Conservation (phyloP, 2,329 filamentous ascomycete species). For the Ceratocystis albifundus region DNA sequence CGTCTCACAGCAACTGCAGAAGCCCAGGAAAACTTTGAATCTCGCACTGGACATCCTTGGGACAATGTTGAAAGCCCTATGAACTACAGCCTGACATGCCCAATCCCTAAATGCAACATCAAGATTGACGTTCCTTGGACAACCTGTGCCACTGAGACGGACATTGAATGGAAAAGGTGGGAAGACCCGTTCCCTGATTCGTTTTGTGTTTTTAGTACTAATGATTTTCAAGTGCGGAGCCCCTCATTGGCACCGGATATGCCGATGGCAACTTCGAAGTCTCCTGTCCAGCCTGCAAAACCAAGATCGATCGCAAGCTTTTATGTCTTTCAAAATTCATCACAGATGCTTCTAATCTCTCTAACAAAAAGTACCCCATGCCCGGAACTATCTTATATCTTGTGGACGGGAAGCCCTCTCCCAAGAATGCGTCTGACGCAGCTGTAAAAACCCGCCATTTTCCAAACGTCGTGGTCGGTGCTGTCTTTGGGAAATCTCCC, state of each 20-base stretch:
- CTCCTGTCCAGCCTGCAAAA: conserved; percentile 42
- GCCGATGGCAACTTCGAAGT: conserved; percentile 45
- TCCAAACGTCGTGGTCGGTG: conserved; percentile 46
- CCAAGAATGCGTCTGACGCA: not conserved
- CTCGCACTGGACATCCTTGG: conserved; percentile 44
- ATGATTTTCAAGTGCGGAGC: conserved; percentile 9
- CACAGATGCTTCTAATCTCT: conserved; percentile 41
- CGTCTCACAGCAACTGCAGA: conserved; percentile 40
- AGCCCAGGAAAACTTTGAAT: conserved; percentile 38
- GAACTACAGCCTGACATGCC: conserved; percentile 43
- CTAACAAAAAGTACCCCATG: conserved; percentile 43
- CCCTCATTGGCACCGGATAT: conserved; percentile 43
- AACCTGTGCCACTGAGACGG: conserved; percentile 34
- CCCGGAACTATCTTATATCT: conserved; percentile 54
- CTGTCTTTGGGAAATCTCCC: not conserved
- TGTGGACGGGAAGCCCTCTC: conserved; percentile 38
- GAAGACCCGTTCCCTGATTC: not conserved
- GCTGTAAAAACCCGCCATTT: conserved; percentile 34
- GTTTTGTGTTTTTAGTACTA: not conserved
- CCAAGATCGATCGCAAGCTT: conserved; percentile 43
- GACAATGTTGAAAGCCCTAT: conserved; percentile 43
- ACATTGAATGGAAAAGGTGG: conserved; percentile 13
- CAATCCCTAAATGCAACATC: conserved; percentile 35
- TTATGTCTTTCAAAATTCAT: conserved; percentile 53
- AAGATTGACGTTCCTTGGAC: conserved; percentile 48